Conservation (phyloP, 106 monocot species). For the Dendrobium nobile region DNA sequence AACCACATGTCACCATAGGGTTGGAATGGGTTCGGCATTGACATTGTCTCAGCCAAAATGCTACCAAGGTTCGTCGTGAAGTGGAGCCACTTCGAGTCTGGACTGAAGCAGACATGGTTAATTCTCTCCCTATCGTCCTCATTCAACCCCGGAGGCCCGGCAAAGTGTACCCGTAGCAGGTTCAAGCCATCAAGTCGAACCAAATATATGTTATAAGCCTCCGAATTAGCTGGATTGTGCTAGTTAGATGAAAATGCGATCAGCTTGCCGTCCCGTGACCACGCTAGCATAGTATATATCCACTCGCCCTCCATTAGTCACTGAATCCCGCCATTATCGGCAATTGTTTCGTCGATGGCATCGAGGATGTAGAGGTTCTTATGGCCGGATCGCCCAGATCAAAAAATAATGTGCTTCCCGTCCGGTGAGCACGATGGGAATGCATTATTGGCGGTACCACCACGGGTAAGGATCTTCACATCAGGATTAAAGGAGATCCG, state of each 20-base stretch:
- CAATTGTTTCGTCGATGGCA: constrained; percentile 42
- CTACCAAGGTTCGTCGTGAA: constrained; percentile 55
- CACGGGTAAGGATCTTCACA: constrained; percentile 53
- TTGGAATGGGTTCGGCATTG: constrained; percentile 72
- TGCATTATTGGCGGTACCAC: constrained; percentile 68
- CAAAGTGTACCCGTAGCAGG: constrained; percentile 42
- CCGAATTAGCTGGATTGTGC: constrained; percentile 40
- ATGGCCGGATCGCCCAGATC: constrained; percentile 69
- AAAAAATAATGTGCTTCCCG: constrained; percentile 68
- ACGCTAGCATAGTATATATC: constrained; percentile 89
- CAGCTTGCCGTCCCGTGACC: constrained; percentile 74
- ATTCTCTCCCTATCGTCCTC: constrained; percentile 55
- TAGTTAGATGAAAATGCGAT: constrained; percentile 93
- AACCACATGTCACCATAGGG: constrained; percentile 82
- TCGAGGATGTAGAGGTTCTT: constrained; percentile 90
- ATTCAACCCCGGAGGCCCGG: constrained; percentile 27
- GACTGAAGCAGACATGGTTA: constrained; percentile 86
- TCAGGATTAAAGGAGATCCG: constrained; percentile 41
- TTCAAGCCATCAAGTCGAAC: constrained; percentile 56
- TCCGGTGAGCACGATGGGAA: constrained; percentile 81
- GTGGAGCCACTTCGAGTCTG: constrained; percentile 39
- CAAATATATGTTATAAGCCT: constrained; percentile 50
- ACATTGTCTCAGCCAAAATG: constrained; percentile 58
- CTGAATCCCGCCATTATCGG: constrained; percentile 29
- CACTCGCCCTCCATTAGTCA: constrained; percentile 71